Conservation (phyloP, 352 stramenopile species). For the Globisporangium abappressorium region DNA sequence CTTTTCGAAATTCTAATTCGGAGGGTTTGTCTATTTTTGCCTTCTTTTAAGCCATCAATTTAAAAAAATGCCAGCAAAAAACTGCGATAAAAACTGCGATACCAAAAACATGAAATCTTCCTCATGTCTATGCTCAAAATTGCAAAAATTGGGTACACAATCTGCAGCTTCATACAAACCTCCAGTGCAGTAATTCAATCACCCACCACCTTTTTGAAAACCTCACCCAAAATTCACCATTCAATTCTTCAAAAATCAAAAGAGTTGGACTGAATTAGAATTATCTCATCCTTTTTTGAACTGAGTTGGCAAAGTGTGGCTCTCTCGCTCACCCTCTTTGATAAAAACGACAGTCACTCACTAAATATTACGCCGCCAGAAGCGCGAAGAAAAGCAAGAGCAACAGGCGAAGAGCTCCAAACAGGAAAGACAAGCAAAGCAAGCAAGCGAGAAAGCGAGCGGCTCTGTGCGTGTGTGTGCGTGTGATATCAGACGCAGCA, state of each 20-base stretch:
- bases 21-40: conserved; percentile 1
- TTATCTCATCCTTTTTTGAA: not conserved
- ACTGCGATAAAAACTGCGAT: not conserved
- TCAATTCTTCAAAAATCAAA: not conserved
- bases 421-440: not conserved
- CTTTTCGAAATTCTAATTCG: not conserved
- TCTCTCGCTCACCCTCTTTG: not conserved
- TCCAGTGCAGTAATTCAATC: not conserved
- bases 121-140: not conserved
- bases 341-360: conserved; percentile 17
- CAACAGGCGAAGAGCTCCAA: not conserved
- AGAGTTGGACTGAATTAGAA: not conserved
- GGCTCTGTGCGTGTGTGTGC: not conserved
- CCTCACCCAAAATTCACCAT: not conserved
- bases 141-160: not conserved
- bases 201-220: not conserved
- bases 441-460: not conserved
- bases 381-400: conserved; percentile 12
- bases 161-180: not conserved
- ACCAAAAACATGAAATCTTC: not conserved
- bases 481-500: not conserved
- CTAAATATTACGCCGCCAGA: conserved; percentile 8
- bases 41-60: not conserved
- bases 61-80: not conserved
- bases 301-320: conserved; percentile 5